Base-by-base conservation (phyloP, 805 yeast species). In the Saccharomycopsis sp. region DNA sequence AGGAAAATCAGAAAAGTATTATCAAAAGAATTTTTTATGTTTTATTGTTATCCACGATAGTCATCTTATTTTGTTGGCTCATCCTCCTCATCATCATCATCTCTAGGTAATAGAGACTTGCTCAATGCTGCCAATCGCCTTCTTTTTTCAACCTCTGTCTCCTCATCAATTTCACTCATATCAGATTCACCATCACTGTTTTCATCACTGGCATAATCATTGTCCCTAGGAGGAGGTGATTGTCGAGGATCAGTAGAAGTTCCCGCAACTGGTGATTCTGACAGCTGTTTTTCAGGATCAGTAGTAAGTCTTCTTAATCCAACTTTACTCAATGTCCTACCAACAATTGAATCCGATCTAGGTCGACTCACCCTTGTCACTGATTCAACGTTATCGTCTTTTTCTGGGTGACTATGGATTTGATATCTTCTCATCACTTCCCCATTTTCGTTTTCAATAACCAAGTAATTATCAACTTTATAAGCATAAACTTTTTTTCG, bases 391-490 rank as follows among this genome's bases (percentile, higher is more conserved):
- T 33, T n/a, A 2, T 17, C 20, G 24, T 45, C 45, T n/a, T 29
- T 33, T 5, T 36, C 39, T 20, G 23, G 35, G 53, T 79, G 86
- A 3, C 76, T 72, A 55, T 81, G 85, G 42, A 89, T 79, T 54
- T 68, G 74, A 63, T 88, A 90, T 43, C 95, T 71, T 57, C 96
- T 78, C 38, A 93, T 68, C 45, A 93, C 77, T 54, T 90, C 97
- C 52, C 97, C 98, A 9, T 89, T 95, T 37, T 77, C 85, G 56
- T 88, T 85, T 61, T 90, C 98, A 46, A 93, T 81, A 47, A 87
- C 71, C 44, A 93, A 74, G 48, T 79, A 70, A 55, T 86, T 79
- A 57, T 81, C 93, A 33, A 85, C 70, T 61, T 82, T 84, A 61
- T 80, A 90, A 1, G 96, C 97, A 62, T 66, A 77, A 54, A 66